These are phyloP conservation scores for Trypanosoma congolense DNA, from an alignment of 208 protist species.

Conservation along the genomic window DNA sequence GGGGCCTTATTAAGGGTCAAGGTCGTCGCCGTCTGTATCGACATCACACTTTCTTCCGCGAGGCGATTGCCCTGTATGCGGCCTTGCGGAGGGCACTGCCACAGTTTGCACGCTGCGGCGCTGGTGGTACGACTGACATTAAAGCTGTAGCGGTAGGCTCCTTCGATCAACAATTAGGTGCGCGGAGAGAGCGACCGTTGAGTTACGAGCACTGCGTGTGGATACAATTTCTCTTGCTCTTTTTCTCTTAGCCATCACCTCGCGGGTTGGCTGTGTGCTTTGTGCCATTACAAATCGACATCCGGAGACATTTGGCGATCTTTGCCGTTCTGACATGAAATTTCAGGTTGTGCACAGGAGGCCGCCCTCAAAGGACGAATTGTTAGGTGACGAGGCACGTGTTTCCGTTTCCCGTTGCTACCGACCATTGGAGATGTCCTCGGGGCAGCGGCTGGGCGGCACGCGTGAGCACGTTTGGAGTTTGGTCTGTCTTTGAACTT, in stretches of 20 bases:
- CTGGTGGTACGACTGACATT: neutral
- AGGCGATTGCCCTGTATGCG: conserved; percentile 13
- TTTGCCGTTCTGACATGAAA: neutral
- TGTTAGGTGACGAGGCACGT: neutral
- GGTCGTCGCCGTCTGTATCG: conserved; percentile 35
- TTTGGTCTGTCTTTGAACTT: too few species aligned
- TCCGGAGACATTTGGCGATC: conserved; percentile 1
- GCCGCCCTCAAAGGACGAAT: conserved; percentile 2
- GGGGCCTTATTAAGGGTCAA: conserved; percentile 5
- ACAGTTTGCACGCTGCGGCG: conserved; percentile 1
- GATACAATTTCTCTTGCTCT: conserved; percentile 47
- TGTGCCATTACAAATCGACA: conserved; percentile 1
- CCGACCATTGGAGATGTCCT: conserved; percentile 12
- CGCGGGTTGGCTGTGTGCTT: conserved; percentile 42
- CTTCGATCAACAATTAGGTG: conserved; percentile 20
- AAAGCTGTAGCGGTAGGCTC: conserved; percentile 1
- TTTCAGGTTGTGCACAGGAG: conserved; percentile 1
- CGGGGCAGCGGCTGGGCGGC: too few species aligned
- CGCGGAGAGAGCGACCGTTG: conserved; percentile 39
- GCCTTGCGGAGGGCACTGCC: conserved; percentile 7
- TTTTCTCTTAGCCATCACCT: conserved; percentile 27
- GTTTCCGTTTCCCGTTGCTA: conserved; percentile 1
- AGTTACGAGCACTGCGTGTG: conserved; percentile 48
- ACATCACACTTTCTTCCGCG: conserved; percentile 50
- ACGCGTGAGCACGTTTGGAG: too few species aligned